phyloP scores from a whole-genome alignment of 2,329 filamentous ascomycete genomes.

The Diaporthe sp. region DNA sequence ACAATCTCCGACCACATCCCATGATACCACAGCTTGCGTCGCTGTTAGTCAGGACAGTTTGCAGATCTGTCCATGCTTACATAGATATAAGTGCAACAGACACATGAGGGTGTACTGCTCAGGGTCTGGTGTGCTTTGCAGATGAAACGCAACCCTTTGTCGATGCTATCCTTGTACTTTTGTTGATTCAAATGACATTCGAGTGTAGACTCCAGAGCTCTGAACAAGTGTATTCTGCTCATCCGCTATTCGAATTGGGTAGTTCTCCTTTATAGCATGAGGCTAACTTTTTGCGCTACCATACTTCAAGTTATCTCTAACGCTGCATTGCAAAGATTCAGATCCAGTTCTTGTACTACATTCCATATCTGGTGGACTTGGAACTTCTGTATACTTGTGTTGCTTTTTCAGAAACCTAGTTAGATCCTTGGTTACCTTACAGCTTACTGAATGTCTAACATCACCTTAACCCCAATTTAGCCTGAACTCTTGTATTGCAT shows the following conservation, averaged over 20 bases:
- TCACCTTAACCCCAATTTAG: slow-evolving; percentile 9
- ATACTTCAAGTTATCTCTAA: background rate
- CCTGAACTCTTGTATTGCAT: background rate
- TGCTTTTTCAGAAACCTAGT: no score
- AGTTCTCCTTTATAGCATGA: background rate
- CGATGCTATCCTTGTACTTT: background rate
- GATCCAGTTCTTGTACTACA: background rate
- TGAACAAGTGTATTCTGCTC: background rate
- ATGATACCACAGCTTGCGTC: background rate
- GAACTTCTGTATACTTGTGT: background rate
- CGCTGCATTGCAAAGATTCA: background rate
- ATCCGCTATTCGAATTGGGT: background rate
- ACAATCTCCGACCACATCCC: background rate
- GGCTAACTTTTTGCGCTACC: background rate
- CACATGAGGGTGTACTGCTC: background rate
- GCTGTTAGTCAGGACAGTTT: no score
- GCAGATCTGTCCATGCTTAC: background rate
- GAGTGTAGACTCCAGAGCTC: background rate
- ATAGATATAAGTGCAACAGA: background rate
- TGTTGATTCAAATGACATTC: background rate
- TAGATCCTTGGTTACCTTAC: background rate
- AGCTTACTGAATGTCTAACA: background rate
- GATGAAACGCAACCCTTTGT: background rate
- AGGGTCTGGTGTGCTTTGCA: background rate
- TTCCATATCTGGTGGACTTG: background rate